Evolutionary conservation across 129 eudicot species (phyloP), one percentile per base, ranked within the genome.

Genomic region (Pittosporum tobira): DNA sequence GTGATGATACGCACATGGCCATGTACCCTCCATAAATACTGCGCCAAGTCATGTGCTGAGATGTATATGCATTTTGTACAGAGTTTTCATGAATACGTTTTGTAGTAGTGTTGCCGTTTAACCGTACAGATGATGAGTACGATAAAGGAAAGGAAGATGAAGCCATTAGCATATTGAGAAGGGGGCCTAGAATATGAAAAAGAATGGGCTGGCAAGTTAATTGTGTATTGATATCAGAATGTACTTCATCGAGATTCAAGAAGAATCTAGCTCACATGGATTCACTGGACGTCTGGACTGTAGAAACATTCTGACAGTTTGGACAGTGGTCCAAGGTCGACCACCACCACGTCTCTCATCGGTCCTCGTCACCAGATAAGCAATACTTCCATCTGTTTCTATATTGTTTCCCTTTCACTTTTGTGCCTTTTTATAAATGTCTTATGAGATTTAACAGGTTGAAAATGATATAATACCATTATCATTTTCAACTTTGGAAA

Each of bases 311-410:
- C 93, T 79, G 91, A 81, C 85, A 82, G 85, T 60, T 80, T 77
- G 83, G 85, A 82, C 95, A 82, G 50, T 72, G 88, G 85, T 68
- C 94, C 85, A 75, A 74, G n/a, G n/a, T 19, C 11, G 15, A 52
- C 79, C 70, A 63, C 80, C 78, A 61, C 67, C 65, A 69, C 64
- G 61, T n/a, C n/a, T 63, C 72, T 81, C 75, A 73, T 36, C 51
- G 44, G 67, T 84, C 88, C 60, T 71, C 77, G 48, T 75, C 94
- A 77, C 68, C 77, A 73, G 79, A 79, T 66, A 64, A 57, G 69
- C 51, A 55, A 69, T 62, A 71, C 50, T 65, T 58, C 40, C 25
- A 16, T 57, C 48, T n/a, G n/a, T n/a, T 73, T 56, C 26, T 62
- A 64, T 63, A 48, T 67, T 55, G 49, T 47, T 56, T 42, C 42